Evolutionary conservation across 2,329 filamentous ascomycete genomes (phyloP).

Genomic region (Fusarium sp.): DNA sequence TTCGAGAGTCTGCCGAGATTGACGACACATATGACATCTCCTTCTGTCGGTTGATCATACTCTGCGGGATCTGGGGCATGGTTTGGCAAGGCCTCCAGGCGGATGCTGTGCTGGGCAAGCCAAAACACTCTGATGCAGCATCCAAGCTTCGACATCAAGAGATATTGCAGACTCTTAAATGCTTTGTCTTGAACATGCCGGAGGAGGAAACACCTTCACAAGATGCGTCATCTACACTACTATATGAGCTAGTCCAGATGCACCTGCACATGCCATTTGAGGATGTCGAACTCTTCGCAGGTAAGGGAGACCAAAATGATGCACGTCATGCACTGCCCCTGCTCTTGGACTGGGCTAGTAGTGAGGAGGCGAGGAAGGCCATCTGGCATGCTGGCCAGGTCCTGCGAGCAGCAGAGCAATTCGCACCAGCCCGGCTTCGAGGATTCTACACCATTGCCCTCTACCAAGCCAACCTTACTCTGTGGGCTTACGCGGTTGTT

Average conservation of each 20-base stretch:
- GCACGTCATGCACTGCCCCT: conserved; percentile 21
- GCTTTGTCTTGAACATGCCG: conserved; percentile 20
- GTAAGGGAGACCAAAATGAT: conserved; percentile 25
- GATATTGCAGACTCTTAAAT: conserved; percentile 7
- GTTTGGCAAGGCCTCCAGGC: conserved; percentile 25
- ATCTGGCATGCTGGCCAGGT: conserved; percentile 29
- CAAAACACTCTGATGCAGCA: conserved; percentile 14
- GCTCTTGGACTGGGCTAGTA: conserved; percentile 18
- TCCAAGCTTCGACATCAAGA: conserved; percentile 25
- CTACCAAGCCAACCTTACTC: conserved; percentile 23
- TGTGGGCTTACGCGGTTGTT: conserved; percentile 28
- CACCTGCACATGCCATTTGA: conserved; percentile 25
- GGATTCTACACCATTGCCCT: conserved; percentile 26
- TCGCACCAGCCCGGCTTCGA: conserved; percentile 9
- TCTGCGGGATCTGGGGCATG: conserved; percentile 28
- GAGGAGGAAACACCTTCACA: not conserved
- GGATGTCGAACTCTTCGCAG: conserved; percentile 29
- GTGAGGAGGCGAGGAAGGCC: conserved; percentile 17
- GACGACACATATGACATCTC: conserved; percentile 15
- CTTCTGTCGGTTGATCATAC: conserved; percentile 12
- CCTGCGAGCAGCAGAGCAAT: conserved; percentile 18
- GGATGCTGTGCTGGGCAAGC: conserved; percentile 4
- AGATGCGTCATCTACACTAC: conserved; percentile 4
- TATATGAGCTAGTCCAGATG: conserved; percentile 23
- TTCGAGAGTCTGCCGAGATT: conserved; percentile 20